phyloP scores from a whole-genome alignment of 805 yeast genomes.

The Hanseniaspora osmophila region DNA sequence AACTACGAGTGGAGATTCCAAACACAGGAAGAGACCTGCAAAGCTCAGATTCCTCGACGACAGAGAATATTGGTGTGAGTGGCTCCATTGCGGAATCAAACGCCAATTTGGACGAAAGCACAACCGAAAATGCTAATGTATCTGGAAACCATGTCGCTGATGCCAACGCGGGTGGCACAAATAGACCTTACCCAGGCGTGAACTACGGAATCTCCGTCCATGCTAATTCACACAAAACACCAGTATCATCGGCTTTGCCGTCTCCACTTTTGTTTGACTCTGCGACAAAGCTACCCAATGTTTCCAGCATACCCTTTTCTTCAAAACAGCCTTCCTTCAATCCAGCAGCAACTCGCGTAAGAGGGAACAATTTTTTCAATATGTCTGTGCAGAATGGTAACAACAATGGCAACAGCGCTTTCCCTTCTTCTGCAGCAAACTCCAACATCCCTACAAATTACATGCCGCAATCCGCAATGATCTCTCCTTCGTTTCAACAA shows the following conservation, averaged over 20 bases:
- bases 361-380: too few relatives aligned
- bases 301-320: too few relatives aligned
- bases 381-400: not conserved
- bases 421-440: constrained; percentile 3
- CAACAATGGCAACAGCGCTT: constrained; percentile 3
- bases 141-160: too few relatives aligned
- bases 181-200: too few relatives aligned
- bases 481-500: constrained; percentile 19
- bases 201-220: too few relatives aligned
- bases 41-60: not conserved
- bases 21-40: not conserved
- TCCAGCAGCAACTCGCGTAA: too few relatives aligned
- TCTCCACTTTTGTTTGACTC: not conserved
- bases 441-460: constrained; percentile 3
- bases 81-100: too few relatives aligned
- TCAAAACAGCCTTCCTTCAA: too few relatives aligned
- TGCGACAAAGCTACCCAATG: not conserved
- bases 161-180: too few relatives aligned
- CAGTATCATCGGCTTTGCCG: not conserved
- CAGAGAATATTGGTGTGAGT: not conserved
- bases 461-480: constrained; percentile 18
- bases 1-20: not conserved
- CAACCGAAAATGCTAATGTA: too few relatives aligned
- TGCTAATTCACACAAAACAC: not conserved
- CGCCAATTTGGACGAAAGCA: too few relatives aligned